Evolutionary conservation across 1,139 yeast species (phyloP).

Genomic region (Scheffersomyces lignicola): DNA sequence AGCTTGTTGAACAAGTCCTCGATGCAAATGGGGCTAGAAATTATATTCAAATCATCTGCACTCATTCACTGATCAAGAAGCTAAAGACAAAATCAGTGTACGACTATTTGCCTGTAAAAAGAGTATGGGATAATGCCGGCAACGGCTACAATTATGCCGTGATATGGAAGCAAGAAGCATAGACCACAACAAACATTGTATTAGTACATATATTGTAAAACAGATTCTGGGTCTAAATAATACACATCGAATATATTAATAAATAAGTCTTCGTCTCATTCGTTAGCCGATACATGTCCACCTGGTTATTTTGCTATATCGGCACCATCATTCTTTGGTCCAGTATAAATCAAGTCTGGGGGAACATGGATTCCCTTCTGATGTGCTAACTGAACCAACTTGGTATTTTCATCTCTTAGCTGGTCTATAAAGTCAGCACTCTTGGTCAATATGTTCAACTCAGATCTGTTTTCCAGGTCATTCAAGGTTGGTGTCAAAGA

Average conservation of each 20-base stretch:
- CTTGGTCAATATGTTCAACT: slow-evolving; percentile 44
- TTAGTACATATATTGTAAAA: slow-evolving; percentile 1
- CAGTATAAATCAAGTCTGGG: slow-evolving; percentile 35
- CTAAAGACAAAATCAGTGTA: slow-evolving; percentile 4
- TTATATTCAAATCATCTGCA: slow-evolving; percentile 15
- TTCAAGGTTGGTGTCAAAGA: slow-evolving; percentile 42
- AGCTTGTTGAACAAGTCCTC: slow-evolving; percentile 13
- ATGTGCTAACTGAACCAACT: slow-evolving; percentile 34
- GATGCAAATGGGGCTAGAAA: slow-evolving; percentile 6
- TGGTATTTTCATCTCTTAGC: slow-evolving; percentile 39
- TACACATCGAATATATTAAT: slow-evolving; percentile 1
- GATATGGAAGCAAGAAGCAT: slow-evolving; percentile 21
- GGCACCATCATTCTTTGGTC: slow-evolving; percentile 30
- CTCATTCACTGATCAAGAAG: slow-evolving; percentile 4
- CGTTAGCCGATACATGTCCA: neutral
- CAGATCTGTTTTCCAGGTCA: slow-evolving; percentile 46
- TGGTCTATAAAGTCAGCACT: slow-evolving; percentile 48
- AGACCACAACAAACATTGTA: slow-evolving; percentile 8
- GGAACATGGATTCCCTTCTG: slow-evolving; percentile 41
- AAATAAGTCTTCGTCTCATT: slow-evolving; percentile 1
- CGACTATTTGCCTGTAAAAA: slow-evolving; percentile 30
- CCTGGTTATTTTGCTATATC: slow-evolving; percentile 13
- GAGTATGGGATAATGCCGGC: slow-evolving; percentile 21
- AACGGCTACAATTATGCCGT: slow-evolving; percentile 20
- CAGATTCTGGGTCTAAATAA: neutral